Evolutionary conservation across 352 stramenopile species (phyloP).

Genomic region (Phytophthora europaea): DNA sequence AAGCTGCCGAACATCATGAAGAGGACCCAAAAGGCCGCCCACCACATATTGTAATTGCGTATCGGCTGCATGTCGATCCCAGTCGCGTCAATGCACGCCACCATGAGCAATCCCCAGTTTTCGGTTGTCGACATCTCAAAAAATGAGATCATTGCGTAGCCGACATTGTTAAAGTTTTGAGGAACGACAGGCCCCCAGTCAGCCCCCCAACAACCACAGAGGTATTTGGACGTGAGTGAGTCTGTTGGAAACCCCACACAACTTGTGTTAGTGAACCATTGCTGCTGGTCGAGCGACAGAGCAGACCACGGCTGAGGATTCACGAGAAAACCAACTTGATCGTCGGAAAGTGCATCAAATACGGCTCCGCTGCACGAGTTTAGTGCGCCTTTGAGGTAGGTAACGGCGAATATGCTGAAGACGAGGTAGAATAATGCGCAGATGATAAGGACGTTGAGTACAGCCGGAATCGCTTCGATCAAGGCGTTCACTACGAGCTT

Average conservation of each 20-base stretch:
- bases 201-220: constrained; percentile 70
- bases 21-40: constrained; percentile 85
- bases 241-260: constrained; percentile 22
- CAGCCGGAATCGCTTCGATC: constrained; percentile 86
- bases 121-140: constrained; percentile 96
- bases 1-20: constrained; percentile 95
- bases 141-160: constrained; percentile 78
- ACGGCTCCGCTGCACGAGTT: constrained; percentile 74
- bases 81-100: constrained; percentile 85
- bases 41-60: constrained; percentile 77
- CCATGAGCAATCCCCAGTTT: constrained; percentile 93
- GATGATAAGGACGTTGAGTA: constrained; percentile 91
- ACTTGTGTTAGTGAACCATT: constrained; percentile 54
- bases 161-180: constrained; percentile 90
- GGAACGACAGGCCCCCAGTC: constrained; percentile 57
- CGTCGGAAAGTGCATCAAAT: constrained; percentile 56
- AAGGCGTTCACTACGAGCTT: constrained; percentile 93
- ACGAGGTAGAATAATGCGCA: constrained; percentile 95
- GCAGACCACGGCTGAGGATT: constrained; percentile 50
- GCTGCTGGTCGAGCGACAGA: constrained; percentile 45
- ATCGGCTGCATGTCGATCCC: constrained; percentile 94
- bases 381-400: constrained; percentile 94
- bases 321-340: constrained; percentile 60
- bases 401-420: constrained; percentile 96
- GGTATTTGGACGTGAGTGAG: constrained; percentile 73